A percentile compares a stretch with the other conserved stretches of the same genome.
These are phyloP conservation scores for Diaporthe sp. DNA, from an alignment of 2,329 filamentous ascomycete genomes.

Conservation along the genomic window DNA sequence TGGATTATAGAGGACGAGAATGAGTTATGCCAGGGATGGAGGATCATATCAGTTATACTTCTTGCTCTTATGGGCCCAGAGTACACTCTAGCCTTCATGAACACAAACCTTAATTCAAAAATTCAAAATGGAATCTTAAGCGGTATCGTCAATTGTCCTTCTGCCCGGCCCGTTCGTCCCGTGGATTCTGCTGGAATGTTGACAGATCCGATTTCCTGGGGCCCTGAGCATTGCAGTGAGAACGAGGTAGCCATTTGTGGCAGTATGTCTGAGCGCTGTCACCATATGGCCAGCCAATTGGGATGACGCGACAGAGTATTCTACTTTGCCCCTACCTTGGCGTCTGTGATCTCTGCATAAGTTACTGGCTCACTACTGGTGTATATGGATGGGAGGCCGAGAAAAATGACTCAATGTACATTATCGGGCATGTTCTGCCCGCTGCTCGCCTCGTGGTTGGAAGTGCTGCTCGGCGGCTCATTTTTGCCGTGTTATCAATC, in stretches of 20 bases:
- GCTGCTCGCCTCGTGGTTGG: not conserved
- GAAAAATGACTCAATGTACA: not conserved
- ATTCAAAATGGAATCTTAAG: not conserved
- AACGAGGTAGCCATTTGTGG: not conserved
- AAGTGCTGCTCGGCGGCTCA: not conserved
- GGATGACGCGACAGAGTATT: not conserved
- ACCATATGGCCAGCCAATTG: not conserved
- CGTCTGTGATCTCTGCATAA: not conserved
- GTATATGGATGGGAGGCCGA: not conserved
- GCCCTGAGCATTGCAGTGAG: not conserved
- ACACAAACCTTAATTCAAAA: not conserved
- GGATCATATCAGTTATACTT: not conserved
- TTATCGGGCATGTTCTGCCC: too few species aligned
- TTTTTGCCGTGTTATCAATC: not conserved
- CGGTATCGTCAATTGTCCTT: not conserved
- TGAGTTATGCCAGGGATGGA: not conserved
- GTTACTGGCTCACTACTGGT: too few species aligned
- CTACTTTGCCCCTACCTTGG: constrained; percentile 1
- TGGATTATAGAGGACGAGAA: not conserved
- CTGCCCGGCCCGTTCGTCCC: not conserved
- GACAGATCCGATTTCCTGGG: not conserved
- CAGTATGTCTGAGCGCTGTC: not conserved
- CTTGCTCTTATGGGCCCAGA: not conserved
- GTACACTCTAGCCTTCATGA: not conserved
- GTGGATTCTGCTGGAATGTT: not conserved